Conservation (phyloP, 2,329 filamentous ascomycete genomes). For the Phialophora macrospora region DNA sequence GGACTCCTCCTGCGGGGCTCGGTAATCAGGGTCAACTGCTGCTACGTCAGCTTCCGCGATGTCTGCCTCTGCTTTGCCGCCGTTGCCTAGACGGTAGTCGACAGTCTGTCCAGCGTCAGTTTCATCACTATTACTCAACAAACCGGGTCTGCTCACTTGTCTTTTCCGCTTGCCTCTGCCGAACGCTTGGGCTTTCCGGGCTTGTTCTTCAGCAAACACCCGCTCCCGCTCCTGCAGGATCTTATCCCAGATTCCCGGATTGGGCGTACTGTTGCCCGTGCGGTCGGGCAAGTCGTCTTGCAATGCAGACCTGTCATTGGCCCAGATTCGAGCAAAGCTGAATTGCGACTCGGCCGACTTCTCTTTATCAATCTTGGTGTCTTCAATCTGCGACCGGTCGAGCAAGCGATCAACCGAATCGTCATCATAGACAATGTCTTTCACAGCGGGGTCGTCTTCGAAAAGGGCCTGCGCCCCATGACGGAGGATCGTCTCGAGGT, state of each 20-base stretch:
- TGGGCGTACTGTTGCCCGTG: conserved; percentile 62
- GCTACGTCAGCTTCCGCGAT: not conserved
- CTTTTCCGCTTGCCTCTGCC: conserved; percentile 82
- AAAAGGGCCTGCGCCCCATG: conserved; percentile 89
- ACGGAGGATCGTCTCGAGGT: conserved; percentile 84
- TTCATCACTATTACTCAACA: not conserved
- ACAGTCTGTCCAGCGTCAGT: conserved; percentile 32
- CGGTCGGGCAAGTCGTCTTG: conserved; percentile 64
- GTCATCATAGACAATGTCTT: conserved; percentile 79
- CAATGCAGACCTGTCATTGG: conserved; percentile 73
- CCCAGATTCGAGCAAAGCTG: conserved; percentile 89
- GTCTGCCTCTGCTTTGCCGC: conserved; percentile 13
- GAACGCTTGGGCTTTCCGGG: conserved; percentile 71
- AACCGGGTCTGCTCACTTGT: conserved; percentile 47
- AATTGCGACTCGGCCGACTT: conserved; percentile 77
- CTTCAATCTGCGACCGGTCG: conserved; percentile 82
- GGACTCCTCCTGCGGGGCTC: conserved; percentile 57
- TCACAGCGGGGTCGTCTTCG: conserved; percentile 68
- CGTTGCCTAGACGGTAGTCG: conserved; percentile 35
- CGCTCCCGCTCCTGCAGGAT: conserved; percentile 84
- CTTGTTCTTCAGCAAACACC: conserved; percentile 73
- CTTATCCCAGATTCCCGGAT: conserved; percentile 74
- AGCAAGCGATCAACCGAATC: conserved; percentile 85
- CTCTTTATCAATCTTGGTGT: conserved; percentile 68
- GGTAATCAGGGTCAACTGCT: conserved; percentile 39